Base-by-base conservation (phyloP, 202 grass and related monocot genomes). In the Tripidium arundinaceum region DNA sequence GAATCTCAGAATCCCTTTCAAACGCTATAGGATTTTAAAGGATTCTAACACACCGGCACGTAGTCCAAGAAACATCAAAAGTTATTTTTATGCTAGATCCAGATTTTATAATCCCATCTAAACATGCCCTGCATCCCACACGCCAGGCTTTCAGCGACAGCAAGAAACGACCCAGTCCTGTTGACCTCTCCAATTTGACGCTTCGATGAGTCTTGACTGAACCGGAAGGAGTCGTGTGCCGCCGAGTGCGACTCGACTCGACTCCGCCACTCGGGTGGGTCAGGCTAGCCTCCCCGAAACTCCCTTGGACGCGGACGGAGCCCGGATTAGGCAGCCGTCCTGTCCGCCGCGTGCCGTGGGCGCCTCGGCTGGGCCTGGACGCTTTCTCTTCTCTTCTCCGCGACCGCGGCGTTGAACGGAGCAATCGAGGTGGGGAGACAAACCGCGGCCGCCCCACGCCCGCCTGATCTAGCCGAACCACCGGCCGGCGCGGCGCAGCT, bases 401-500 rank as follows among this genome's bases (percentile, higher is more conserved):
- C 79, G n/a, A 22, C 68, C 67, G 24, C 79, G 85, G 11, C 29
- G 68, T 29, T 31, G 77, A 46, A 50, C 76, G 76, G 43, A 54
- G 45, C 45, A 39, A 59, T 29, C 81, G 50, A 40, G 31, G 4
- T 3, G 41, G 38, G 31, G 18, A 16, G 16, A 54, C 39, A 71
- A 43, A n/a, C n/a, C n/a, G 49, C 86, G 22, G 28, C 85, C 70
- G 3, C 61, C n/a, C 6, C 11, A 34, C 22, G 54, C n/a, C 66
- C 59, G 18, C 49, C 24, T 22, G 75, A 80, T 76, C 78, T 65
- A 27, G 77, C 38, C 29, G 61, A 4, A 38, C 77, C 27, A 34
- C 54, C 18, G 10, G 3, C 11, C 31, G 7, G 54, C 54, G 54
- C 21, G 52, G 28, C 21, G 8, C 70, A 1, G 37, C 69, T n/a